Conservation (phyloP, 192 early-diverging fungal species). For the Martensiomyces pterosporus region DNA sequence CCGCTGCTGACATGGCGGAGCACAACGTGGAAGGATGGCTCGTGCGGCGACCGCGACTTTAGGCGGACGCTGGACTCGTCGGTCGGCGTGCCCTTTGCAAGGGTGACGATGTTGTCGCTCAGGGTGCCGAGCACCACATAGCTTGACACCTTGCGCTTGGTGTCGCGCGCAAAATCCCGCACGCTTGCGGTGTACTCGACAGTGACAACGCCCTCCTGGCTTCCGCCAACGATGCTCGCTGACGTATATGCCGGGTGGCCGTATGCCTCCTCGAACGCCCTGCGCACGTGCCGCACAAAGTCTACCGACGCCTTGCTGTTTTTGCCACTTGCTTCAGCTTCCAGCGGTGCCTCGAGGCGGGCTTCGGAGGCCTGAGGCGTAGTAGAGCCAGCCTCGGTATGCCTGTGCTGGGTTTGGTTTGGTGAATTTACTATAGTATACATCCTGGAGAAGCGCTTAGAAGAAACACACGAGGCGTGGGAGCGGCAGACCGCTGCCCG, state of each 20-base stretch:
- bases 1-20: constrained; percentile 21
- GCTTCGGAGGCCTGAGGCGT: neutral
- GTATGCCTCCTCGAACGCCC: constrained; percentile 30
- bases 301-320: constrained; percentile 24
- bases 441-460: neutral
- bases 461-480: neutral
- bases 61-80: constrained; percentile 29
- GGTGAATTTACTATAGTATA: neutral
- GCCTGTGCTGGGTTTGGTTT: too few relatives aligned
- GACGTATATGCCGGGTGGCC: constrained; percentile 9
- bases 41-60: constrained; percentile 33
- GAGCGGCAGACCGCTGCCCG: neutral
- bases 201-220: constrained; percentile 12
- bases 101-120: constrained; percentile 15
- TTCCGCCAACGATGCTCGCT: constrained; percentile 10
- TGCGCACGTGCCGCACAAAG: constrained; percentile 22
- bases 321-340: neutral
- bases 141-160: constrained; percentile 44
- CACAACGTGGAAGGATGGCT: constrained; percentile 36
- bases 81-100: constrained; percentile 28
- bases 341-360: neutral
- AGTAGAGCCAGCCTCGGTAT: neutral
- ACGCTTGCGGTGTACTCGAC: constrained; percentile 41
- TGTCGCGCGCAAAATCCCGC: constrained; percentile 53
- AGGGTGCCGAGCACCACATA: constrained; percentile 31